A percentile compares a stretch with the other conserved stretches of the same genome.
These are phyloP conservation scores for Phialocephala sp. DNA, from an alignment of 2,329 filamentous ascomycete species.

Conservation along the genomic window DNA sequence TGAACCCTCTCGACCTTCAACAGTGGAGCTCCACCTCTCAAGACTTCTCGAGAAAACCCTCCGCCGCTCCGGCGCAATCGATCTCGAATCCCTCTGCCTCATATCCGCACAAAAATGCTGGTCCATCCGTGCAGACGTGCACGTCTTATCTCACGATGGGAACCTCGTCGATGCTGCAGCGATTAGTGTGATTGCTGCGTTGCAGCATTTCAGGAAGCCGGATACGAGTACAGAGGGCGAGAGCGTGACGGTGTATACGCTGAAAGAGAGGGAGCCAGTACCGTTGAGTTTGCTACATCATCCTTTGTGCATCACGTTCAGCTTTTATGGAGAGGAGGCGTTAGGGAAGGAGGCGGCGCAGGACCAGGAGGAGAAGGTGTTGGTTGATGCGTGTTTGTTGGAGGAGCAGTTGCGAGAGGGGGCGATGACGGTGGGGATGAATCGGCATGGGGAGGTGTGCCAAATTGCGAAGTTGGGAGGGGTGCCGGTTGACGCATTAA, in stretches of 20 bases:
- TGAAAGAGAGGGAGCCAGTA: constrained; percentile 87
- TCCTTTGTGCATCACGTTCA: constrained; percentile 90
- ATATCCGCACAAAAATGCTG: constrained; percentile 91
- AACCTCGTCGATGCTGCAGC: constrained; percentile 87
- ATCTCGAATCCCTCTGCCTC: constrained; percentile 95
- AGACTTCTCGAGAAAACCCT: constrained; percentile 93
- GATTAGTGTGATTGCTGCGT: constrained; percentile 82
- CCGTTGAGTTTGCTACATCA: constrained; percentile 90
- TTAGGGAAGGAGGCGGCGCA: constrained; percentile 57
- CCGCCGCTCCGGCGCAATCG: constrained; percentile 87
- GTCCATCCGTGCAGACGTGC: constrained; percentile 87
- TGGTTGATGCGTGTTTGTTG: constrained; percentile 74
- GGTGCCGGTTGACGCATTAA: constrained; percentile 77
- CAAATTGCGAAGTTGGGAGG: constrained; percentile 85
- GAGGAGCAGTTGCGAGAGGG: constrained; percentile 79
- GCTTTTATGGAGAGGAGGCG: constrained; percentile 66
- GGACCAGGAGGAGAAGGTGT: constrained; percentile 69
- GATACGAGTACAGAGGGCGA: constrained; percentile 89
- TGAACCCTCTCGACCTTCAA: constrained; percentile 82
- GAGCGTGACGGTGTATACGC: constrained; percentile 80
- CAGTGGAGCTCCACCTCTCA: constrained; percentile 83
- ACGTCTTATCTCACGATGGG: constrained; percentile 89
- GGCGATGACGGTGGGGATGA: constrained; percentile 74
- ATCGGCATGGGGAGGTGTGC: constrained; percentile 43
- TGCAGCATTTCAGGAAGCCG: constrained; percentile 90